Percentiles rank a stretch among this genome's conserved stretches.
These are phyloP conservation scores for Morella rubra DNA, from an alignment of 306 rosid genomes.

Conservation along the genomic window DNA sequence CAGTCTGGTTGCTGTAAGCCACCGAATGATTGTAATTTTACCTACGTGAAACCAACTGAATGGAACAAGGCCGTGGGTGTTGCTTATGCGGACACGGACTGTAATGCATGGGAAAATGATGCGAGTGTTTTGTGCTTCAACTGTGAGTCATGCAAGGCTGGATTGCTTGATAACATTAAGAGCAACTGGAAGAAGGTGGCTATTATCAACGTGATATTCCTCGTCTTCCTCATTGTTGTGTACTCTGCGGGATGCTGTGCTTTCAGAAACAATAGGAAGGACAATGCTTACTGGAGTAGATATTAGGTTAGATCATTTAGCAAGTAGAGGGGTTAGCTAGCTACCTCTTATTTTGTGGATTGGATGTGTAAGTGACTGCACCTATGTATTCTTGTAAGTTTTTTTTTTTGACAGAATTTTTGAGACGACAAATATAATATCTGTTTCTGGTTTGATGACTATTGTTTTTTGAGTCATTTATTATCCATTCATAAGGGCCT, in stretches of 20 bases:
- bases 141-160: constrained; percentile 86
- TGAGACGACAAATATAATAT: background rate
- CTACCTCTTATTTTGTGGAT: constrained; percentile 20
- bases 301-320: constrained; percentile 16
- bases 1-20: constrained; percentile 97
- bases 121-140: constrained; percentile 49
- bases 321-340: constrained; percentile 31
- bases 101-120: constrained; percentile 53
- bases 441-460: background rate
- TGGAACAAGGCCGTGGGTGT: constrained; percentile 34
- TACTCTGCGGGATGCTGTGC: constrained; percentile 83
- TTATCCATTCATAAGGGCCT: background rate
- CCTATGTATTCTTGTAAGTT: constrained; percentile 10
- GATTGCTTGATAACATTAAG: constrained; percentile 66
- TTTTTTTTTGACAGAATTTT: background rate
- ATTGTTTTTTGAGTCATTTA: background rate
- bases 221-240: constrained; percentile 62
- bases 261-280: constrained; percentile 67
- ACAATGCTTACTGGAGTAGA: constrained; percentile 40
- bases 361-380: constrained; percentile 9
- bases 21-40: constrained; percentile 45
- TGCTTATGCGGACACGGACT: constrained; percentile 37
- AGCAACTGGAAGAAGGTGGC: constrained; percentile 69
- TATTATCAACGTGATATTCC: constrained; percentile 49
- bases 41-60: constrained; percentile 32